These are phyloP conservation scores for Phytophthora cactorum DNA, from an alignment of 352 stramenopile genomes.

Conservation along the genomic window DNA sequence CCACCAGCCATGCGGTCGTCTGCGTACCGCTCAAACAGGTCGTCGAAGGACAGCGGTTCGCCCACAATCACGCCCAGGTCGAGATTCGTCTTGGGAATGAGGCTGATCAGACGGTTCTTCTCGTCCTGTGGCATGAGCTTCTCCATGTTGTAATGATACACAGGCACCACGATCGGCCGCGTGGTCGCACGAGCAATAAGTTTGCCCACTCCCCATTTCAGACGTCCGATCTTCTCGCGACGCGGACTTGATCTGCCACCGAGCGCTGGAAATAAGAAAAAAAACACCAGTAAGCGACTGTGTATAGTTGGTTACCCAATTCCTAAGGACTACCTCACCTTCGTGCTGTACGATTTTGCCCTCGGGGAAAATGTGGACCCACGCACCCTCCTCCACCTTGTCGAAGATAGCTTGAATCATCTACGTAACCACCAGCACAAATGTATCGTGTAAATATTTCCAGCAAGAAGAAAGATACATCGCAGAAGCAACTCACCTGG, in stretches of 20 bases:
- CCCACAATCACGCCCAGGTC: conserved; percentile 69
- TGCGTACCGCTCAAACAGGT: conserved; percentile 74
- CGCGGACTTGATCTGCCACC: conserved; percentile 67
- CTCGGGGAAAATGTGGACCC: conserved; percentile 91
- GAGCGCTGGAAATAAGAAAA: conserved; percentile 45
- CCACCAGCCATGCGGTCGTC: conserved; percentile 51
- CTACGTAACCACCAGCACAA: conserved; percentile 19
- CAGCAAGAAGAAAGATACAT: not conserved
- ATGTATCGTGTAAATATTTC: not conserved
- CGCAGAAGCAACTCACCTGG: conserved; percentile 32
- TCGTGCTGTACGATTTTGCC: conserved; percentile 81
- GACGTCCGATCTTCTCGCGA: conserved; percentile 73
- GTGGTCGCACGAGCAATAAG: conserved; percentile 78
- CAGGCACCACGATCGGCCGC: conserved; percentile 78
- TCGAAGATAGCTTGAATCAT: conserved; percentile 84
- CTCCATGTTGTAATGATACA: conserved; percentile 91
- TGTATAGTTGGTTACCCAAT: not conserved
- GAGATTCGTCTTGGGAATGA: conserved; percentile 61
- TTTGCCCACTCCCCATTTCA: conserved; percentile 91
- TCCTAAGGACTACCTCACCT: conserved; percentile 31
- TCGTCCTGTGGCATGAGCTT: conserved; percentile 86
- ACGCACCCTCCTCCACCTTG: conserved; percentile 77
- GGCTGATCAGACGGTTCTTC: conserved; percentile 71
- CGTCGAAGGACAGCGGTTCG: conserved; percentile 82
- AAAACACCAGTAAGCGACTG: not conserved